Evolutionary conservation across 495 filamentous ascomycete genomes (phyloP).

Genomic region (Trichoderma gamsii): DNA sequence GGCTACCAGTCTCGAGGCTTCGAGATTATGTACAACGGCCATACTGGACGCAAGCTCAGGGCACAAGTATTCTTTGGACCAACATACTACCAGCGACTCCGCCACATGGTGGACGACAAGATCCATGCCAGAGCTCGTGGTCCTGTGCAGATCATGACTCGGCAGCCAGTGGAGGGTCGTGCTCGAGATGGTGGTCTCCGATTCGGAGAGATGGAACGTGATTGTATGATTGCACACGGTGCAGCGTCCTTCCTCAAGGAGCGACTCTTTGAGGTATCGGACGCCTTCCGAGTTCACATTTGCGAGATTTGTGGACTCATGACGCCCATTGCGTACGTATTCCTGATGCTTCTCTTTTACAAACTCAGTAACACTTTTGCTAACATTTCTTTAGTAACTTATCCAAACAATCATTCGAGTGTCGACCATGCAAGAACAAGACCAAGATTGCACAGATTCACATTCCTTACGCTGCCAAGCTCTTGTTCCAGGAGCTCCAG

Average conservation of each 20-base stretch:
- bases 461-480: slow-evolving; percentile 96
- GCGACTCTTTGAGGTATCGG: slow-evolving; percentile 90
- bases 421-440: slow-evolving; percentile 96
- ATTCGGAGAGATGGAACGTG: slow-evolving; percentile 99
- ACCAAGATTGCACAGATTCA: slow-evolving; percentile 94
- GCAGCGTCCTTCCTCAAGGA: slow-evolving; percentile 96
- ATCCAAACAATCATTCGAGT: slow-evolving; percentile 90
- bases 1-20: slow-evolving; percentile 97
- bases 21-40: slow-evolving; percentile 97
- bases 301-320: slow-evolving; percentile 98
- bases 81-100: slow-evolving; percentile 96
- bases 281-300: slow-evolving; percentile 97
- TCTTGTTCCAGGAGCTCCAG: slow-evolving; percentile 95
- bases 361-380: slow-evolving; percentile 24
- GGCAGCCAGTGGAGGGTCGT: slow-evolving; percentile 97
- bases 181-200: slow-evolving; percentile 95
- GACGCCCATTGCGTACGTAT: slow-evolving; percentile 95
- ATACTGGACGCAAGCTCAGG: slow-evolving; percentile 86
- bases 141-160: slow-evolving; percentile 92
- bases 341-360: slow-evolving; percentile 15
- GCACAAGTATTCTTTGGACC: slow-evolving; percentile 95
- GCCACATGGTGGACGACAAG: slow-evolving; percentile 99
- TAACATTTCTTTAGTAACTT: slow-evolving; percentile 60
- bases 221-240: slow-evolving; percentile 99
- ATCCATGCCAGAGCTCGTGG: slow-evolving; percentile 95